A percentile compares a stretch with the other conserved stretches of the same genome.
Evolutionary conservation across 305 asterid species (phyloP).

Genomic region (Euphrasia arctica): DNA sequence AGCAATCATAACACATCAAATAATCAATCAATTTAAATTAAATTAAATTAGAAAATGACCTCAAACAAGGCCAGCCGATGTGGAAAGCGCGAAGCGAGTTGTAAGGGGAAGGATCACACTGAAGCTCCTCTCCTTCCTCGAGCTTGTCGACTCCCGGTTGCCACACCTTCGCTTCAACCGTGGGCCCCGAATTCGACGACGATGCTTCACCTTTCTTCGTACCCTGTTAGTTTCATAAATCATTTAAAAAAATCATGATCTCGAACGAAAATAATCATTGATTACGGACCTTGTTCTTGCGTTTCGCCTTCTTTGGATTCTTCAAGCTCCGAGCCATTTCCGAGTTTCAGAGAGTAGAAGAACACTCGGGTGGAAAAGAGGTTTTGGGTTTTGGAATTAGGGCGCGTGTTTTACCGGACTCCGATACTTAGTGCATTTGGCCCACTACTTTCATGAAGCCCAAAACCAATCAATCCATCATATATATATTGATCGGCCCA

Average conservation of each 20-base stretch:
- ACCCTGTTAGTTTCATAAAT: conserved; percentile 28
- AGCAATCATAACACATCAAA: not conserved
- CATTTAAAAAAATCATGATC: not conserved
- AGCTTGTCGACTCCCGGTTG: conserved; percentile 83
- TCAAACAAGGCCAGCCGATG: conserved; percentile 85
- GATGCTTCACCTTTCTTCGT: conserved; percentile 67
- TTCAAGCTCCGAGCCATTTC: conserved; percentile 62
- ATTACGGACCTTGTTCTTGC: conserved; percentile 48
- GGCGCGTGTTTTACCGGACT: too few species aligned
- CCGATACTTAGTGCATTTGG: too few species aligned
- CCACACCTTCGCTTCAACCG: conserved; percentile 71
- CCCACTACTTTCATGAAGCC: too few species aligned
- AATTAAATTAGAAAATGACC: conserved; percentile 21
- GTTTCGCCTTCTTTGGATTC: conserved; percentile 58
- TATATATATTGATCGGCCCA: too few species aligned
- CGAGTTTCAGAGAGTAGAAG: not conserved
- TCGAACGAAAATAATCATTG: not conserved
- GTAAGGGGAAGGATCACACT: conserved; percentile 54
- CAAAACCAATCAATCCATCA: too few species aligned
- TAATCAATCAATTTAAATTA: not conserved
- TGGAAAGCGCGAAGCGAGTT: conserved; percentile 56
- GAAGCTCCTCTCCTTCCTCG: conserved; percentile 88
- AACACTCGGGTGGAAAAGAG: not conserved
- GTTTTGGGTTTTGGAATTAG: conserved; percentile 26
- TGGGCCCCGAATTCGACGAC: conserved; percentile 41